phyloP scores from a whole-genome alignment of 352 stramenopile species.

The Pythium volutum region DNA sequence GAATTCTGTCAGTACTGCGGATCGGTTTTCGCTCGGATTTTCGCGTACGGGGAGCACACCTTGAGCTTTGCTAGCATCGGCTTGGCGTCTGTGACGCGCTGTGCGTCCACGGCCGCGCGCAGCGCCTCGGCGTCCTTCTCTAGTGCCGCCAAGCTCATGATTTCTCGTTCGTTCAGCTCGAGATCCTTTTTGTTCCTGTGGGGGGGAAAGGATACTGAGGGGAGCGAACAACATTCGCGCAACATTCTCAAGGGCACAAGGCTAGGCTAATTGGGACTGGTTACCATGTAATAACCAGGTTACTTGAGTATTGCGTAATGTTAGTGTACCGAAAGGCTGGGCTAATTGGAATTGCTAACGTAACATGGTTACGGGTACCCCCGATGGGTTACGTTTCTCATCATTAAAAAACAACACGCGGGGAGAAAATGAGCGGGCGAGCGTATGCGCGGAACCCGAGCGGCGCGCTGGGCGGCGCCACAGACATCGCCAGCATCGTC shows the following conservation, averaged over 20 bases:
- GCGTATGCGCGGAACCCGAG: constrained; percentile 61
- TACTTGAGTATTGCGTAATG: too few species aligned
- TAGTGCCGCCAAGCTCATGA: constrained; percentile 41
- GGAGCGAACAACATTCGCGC: constrained; percentile 3
- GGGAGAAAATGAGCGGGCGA: constrained; percentile 55
- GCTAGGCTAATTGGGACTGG: too few species aligned
- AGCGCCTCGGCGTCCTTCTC: constrained; percentile 66
- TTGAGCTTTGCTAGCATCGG: constrained; percentile 58
- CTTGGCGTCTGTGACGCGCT: constrained; percentile 44
- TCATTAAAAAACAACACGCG: background rate
- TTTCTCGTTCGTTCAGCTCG: background rate
- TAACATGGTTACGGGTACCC: background rate
- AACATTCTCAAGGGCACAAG: background rate
- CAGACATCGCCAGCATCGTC: constrained; percentile 56
- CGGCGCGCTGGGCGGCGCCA: constrained; percentile 41
- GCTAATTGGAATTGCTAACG: too few species aligned
- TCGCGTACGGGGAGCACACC: constrained; percentile 25
- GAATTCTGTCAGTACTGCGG: background rate
- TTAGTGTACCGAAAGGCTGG: background rate
- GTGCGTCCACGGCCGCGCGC: constrained; percentile 49
- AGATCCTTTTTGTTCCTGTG: constrained; percentile 1
- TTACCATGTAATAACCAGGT: background rate
- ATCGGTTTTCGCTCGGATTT: constrained; percentile 6
- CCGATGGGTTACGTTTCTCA: background rate
- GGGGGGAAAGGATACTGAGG: background rate